A percentile compares a stretch with the other conserved stretches of the same genome.
These are phyloP conservation scores for Psilocybe azurescens DNA, from an alignment of 768 basidiomycete genomes.

Conservation along the genomic window DNA sequence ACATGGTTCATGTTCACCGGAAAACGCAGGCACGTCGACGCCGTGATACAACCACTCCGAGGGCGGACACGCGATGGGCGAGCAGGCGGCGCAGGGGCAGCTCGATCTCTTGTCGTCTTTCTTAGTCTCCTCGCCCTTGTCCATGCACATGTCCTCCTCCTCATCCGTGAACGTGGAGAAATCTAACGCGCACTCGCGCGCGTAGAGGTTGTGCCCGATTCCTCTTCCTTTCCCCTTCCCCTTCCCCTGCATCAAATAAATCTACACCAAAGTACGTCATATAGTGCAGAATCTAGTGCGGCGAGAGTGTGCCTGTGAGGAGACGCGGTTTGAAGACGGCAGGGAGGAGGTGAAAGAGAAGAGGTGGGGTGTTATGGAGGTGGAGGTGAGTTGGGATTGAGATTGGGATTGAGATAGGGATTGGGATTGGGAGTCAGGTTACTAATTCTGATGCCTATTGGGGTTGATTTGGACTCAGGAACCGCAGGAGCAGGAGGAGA, in stretches of 20 bases:
- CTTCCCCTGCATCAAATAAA: conserved; percentile 63
- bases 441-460: too few relatives aligned
- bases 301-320: conserved; percentile 62
- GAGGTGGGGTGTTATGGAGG: conserved; percentile 42
- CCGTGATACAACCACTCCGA: conserved; percentile 47
- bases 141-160: too few relatives aligned
- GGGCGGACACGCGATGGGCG: conserved; percentile 42
- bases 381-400: conserved; percentile 6
- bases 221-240: conserved; percentile 30
- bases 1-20: conserved; percentile 3
- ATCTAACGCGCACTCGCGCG: conserved; percentile 58
- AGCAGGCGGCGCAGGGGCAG: conserved; percentile 64
- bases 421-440: too few relatives aligned
- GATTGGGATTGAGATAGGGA: too few relatives aligned
- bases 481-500: too few relatives aligned
- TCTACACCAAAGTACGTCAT: conserved; percentile 73
- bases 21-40: conserved; percentile 36
- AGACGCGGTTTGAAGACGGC: conserved; percentile 62
- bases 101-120: conserved; percentile 12
- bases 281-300: conserved; percentile 73
- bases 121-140: too few relatives aligned
- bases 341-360: conserved; percentile 63
- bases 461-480: too few relatives aligned
- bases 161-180: conserved; percentile 57
- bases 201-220: conserved; percentile 79